These are phyloP conservation scores for Penicillium fuscoglaucum DNA, from an alignment of 2,329 filamentous ascomycete species.

Conservation along the genomic window DNA sequence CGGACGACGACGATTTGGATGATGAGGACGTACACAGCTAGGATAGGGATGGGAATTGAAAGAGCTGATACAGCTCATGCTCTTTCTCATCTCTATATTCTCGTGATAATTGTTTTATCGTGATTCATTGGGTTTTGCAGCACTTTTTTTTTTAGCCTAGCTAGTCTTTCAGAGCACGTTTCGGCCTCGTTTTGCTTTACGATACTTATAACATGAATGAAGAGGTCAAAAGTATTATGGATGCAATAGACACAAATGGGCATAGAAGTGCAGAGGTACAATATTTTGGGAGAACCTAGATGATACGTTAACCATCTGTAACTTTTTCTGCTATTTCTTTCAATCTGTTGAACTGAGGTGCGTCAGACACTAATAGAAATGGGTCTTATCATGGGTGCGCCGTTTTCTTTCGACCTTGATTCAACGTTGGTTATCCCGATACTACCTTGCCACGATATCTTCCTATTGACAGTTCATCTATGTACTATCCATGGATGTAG, in stretches of 20 bases:
- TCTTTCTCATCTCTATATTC: background rate
- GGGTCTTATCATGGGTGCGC: background rate
- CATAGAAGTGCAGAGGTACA: too few relatives aligned
- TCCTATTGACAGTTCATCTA: background rate
- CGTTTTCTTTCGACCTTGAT: background rate
- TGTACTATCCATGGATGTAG: background rate
- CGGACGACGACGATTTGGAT: background rate
- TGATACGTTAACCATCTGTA: too few relatives aligned
- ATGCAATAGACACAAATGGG: too few relatives aligned
- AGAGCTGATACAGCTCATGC: background rate
- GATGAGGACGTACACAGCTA: background rate
- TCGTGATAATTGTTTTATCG: background rate
- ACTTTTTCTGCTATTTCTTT: too few relatives aligned
- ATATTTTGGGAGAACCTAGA: too few relatives aligned
- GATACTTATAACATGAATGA: too few relatives aligned
- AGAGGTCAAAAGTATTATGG: too few relatives aligned
- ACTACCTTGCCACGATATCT: background rate
- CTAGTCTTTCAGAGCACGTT: background rate
- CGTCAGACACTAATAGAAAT: background rate
- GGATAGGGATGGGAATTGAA: background rate
- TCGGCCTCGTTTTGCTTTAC: background rate
- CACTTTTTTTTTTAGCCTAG: background rate
- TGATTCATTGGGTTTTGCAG: background rate
- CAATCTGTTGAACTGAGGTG: too few relatives aligned
- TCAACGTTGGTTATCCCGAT: background rate